phyloP scores from a whole-genome alignment of 306 rosid genomes.

The Medicago ruthenica region DNA sequence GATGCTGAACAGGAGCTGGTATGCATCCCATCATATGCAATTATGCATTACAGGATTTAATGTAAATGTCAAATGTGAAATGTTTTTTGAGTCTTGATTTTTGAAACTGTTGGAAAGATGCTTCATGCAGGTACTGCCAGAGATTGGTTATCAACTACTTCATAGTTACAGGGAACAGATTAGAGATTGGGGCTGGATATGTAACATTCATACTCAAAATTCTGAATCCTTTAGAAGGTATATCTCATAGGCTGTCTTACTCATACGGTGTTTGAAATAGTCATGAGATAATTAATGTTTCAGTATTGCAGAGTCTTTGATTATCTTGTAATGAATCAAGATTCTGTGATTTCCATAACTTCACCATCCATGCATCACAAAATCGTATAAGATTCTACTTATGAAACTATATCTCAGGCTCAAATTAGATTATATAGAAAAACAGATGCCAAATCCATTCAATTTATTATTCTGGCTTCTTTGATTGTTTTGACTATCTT shows the following conservation, averaged over 20 bases:
- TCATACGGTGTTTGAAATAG: constrained; percentile 24
- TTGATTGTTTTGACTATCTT: constrained; percentile 40
- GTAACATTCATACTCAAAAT: constrained; percentile 70
- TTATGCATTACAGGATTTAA: constrained; percentile 41
- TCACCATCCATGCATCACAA: constrained; percentile 18
- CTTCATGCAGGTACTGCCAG: constrained; percentile 73
- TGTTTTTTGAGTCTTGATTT: constrained; percentile 40
- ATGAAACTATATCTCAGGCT: constrained; percentile 26
- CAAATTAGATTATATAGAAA: constrained; percentile 28
- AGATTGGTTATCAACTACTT: constrained; percentile 83
- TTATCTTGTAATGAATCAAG: constrained; percentile 33
- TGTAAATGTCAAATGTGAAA: neutral
- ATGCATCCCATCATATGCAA: constrained; percentile 43
- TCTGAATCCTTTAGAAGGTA: constrained; percentile 79
- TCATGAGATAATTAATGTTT: constrained; percentile 21
- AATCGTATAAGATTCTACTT: neutral
- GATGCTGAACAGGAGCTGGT: constrained; percentile 87
- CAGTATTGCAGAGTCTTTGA: constrained; percentile 4
- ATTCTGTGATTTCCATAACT: constrained; percentile 15
- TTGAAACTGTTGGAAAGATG: constrained; percentile 38
- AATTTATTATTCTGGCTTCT: constrained; percentile 24
- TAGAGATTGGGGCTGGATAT: constrained; percentile 94
- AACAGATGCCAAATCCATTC: neutral
- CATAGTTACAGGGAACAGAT: constrained; percentile 69
- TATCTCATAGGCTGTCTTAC: constrained; percentile 16